phyloP scores from a whole-genome alignment of 1,284 basidiomycete genomes.

The Austroboletus niveus region DNA sequence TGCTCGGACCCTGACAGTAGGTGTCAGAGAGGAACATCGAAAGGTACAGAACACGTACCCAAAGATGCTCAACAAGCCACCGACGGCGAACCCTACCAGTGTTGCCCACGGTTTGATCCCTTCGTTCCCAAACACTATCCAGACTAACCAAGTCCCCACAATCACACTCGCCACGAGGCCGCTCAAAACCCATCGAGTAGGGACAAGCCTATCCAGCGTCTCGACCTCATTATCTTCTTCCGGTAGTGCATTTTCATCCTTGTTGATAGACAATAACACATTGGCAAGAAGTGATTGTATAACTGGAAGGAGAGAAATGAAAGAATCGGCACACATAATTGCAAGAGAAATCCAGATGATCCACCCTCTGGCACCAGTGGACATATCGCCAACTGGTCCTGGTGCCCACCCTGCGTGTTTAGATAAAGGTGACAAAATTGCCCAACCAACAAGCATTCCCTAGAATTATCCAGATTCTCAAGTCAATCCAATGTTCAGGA shows the following conservation, averaged over 20 bases:
- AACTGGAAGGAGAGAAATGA: slow-evolving; percentile 82
- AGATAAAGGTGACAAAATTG: slow-evolving; percentile 82
- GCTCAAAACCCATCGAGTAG: slow-evolving; percentile 71
- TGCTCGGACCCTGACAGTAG: slow-evolving; percentile 68
- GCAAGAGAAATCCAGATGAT: slow-evolving; percentile 94
- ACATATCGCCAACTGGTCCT: slow-evolving; percentile 82
- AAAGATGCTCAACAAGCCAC: slow-evolving; percentile 81
- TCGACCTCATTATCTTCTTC: slow-evolving; percentile 74
- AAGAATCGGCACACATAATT: slow-evolving; percentile 90
- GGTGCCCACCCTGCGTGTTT: slow-evolving; percentile 88
- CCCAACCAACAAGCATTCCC: slow-evolving; percentile 98
- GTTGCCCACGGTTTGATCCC: slow-evolving; percentile 96
- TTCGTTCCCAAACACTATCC: slow-evolving; percentile 84
- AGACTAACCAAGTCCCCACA: slow-evolving; percentile 78
- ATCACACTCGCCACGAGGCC: slow-evolving; percentile 67
- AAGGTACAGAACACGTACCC: slow-evolving; percentile 54
- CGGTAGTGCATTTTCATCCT: slow-evolving; percentile 10
- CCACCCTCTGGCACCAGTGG: slow-evolving; percentile 85
- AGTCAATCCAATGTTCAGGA: background rate
- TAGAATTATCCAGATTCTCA: slow-evolving; percentile 28
- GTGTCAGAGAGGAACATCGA: slow-evolving; percentile 10
- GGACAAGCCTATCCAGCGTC: slow-evolving; percentile 79
- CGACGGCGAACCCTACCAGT: slow-evolving; percentile 78
- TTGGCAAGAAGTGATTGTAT: slow-evolving; percentile 51
- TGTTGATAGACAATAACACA: slow-evolving; percentile 31